A percentile compares a stretch with the other conserved stretches of the same genome.
Evolutionary conservation across 441 rosid genomes (phyloP).

Genomic region (Capsella rubella): DNA sequence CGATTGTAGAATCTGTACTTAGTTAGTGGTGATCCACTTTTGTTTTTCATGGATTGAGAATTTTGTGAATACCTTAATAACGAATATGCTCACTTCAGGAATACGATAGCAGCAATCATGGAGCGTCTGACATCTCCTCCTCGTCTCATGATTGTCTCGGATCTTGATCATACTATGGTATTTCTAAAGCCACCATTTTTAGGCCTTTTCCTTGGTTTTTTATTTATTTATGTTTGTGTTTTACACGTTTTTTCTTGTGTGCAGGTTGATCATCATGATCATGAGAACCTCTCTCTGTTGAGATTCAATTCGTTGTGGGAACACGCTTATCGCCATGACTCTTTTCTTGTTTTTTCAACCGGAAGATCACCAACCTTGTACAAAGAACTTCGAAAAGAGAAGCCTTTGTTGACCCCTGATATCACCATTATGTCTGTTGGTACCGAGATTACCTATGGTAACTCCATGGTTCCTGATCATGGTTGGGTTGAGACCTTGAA

Average conservation of each 20-base stretch:
- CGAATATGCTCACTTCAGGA: too few relatives aligned
- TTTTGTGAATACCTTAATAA: too few relatives aligned
- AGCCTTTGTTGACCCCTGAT: slow-evolving; percentile 91
- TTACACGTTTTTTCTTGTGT: background rate
- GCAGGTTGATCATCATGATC: slow-evolving; percentile 96
- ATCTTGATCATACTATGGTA: slow-evolving; percentile 96
- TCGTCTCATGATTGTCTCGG: slow-evolving; percentile 89
- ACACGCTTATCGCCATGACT: slow-evolving; percentile 74
- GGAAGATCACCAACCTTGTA: slow-evolving; percentile 92
- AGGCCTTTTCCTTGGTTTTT: slow-evolving; percentile 10
- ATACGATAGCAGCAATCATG: slow-evolving; percentile 44
- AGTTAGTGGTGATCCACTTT: too few relatives aligned
- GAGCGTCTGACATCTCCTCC: slow-evolving; percentile 66
- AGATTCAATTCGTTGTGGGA: slow-evolving; percentile 97
- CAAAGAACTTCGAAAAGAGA: slow-evolving; percentile 80
- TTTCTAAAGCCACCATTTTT: background rate
- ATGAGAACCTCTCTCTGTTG: slow-evolving; percentile 79
- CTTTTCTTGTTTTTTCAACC: slow-evolving; percentile 91
- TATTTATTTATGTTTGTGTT: background rate
- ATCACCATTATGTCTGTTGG: slow-evolving; percentile 94
- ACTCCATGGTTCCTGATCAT: slow-evolving; percentile 77
- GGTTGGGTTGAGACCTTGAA: slow-evolving; percentile 82
- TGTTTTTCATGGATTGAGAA: too few relatives aligned
- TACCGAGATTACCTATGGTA: slow-evolving; percentile 90
- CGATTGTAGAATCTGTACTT: too few relatives aligned